Percentiles rank a stretch among this genome's conserved stretches.
Evolutionary conservation across 2,329 filamentous ascomycete genomes (phyloP).

Genomic region (Ceratocystis cacaofunesta): DNA sequence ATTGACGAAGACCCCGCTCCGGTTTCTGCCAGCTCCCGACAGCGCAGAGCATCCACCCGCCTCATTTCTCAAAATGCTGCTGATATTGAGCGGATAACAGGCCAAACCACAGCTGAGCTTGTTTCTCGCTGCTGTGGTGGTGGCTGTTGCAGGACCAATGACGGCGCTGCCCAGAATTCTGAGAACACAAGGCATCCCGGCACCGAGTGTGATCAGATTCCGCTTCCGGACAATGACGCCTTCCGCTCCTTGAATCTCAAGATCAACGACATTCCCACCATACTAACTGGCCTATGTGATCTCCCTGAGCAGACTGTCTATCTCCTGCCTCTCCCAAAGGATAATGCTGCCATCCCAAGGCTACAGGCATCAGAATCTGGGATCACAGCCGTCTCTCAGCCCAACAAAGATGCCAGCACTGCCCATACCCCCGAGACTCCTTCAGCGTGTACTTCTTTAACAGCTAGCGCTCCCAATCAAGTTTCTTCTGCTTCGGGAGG

Average conservation of each 20-base stretch:
- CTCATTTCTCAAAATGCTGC: slow-evolving; percentile 49
- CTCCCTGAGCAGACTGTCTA: slow-evolving; percentile 50
- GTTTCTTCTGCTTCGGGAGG: not conserved
- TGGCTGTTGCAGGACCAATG: slow-evolving; percentile 43
- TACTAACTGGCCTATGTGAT: slow-evolving; percentile 54
- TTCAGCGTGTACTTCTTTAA: slow-evolving; percentile 16
- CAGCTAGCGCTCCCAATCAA: not conserved
- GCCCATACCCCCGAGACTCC: slow-evolving; percentile 17
- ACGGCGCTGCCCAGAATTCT: slow-evolving; percentile 31
- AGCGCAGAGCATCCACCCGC: slow-evolving; percentile 52
- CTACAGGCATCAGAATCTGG: slow-evolving; percentile 10
- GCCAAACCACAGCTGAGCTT: slow-evolving; percentile 46
- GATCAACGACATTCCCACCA: slow-evolving; percentile 58
- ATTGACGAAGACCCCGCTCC: slow-evolving; percentile 38
- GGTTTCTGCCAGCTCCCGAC: slow-evolving; percentile 28
- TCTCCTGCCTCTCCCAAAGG: slow-evolving; percentile 41
- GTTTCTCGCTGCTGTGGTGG: slow-evolving; percentile 50
- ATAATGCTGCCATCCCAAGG: slow-evolving; percentile 18
- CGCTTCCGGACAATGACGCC: slow-evolving; percentile 65
- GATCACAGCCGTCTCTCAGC: slow-evolving; percentile 1
- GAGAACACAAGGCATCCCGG: slow-evolving; percentile 20
- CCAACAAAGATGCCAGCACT: not conserved
- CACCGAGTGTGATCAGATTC: slow-evolving; percentile 33
- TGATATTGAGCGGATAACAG: slow-evolving; percentile 49
- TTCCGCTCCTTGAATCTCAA: slow-evolving; percentile 67